Conservation (phyloP, 495 filamentous ascomycete species). For the Penicillium riverlandense region DNA sequence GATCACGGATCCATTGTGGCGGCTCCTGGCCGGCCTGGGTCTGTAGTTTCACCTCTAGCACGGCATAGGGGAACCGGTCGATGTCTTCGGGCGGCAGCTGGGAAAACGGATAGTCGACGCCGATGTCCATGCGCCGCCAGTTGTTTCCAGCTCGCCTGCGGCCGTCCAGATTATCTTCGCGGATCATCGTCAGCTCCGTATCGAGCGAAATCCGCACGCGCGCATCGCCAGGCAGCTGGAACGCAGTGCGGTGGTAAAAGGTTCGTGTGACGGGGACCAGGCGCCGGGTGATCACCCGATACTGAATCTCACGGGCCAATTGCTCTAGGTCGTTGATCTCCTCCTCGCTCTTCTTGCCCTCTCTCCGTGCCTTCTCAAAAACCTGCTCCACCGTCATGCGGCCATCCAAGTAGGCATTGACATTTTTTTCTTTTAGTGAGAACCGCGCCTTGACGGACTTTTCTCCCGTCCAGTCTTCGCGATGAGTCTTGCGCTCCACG, state of each 20-base stretch:
- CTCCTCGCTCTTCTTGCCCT: constrained; percentile 84
- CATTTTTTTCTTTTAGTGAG: constrained; percentile 89
- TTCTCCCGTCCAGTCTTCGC: constrained; percentile 98
- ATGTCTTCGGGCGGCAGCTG: constrained; percentile 80
- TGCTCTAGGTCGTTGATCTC: constrained; percentile 88
- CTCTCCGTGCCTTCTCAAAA: constrained; percentile 91
- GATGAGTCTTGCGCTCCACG: constrained; percentile 95
- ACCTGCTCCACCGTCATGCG: constrained; percentile 71
- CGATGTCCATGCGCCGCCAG: constrained; percentile 97
- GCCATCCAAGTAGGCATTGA: constrained; percentile 82
- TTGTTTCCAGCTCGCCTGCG: constrained; percentile 69
- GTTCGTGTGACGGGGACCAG: constrained; percentile 82
- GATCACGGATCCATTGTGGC: constrained; percentile 89
- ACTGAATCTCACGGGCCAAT: constrained; percentile 87
- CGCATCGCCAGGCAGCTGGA: constrained; percentile 94
- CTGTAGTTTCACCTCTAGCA: constrained; percentile 96
- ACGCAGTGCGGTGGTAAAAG: constrained; percentile 97
- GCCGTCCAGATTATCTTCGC: constrained; percentile 92
- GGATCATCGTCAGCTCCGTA: constrained; percentile 87
- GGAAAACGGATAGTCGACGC: constrained; percentile 89
- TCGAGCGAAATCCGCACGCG: constrained; percentile 95
- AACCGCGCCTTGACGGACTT: constrained; percentile 98
- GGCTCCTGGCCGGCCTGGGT: constrained; percentile 96
- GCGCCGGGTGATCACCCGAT: constrained; percentile 75
- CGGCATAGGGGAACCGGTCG: constrained; percentile 89